Evolutionary conservation across 2,329 filamentous ascomycete genomes (phyloP).

Genomic region (Aureobasidium namibiae): DNA sequence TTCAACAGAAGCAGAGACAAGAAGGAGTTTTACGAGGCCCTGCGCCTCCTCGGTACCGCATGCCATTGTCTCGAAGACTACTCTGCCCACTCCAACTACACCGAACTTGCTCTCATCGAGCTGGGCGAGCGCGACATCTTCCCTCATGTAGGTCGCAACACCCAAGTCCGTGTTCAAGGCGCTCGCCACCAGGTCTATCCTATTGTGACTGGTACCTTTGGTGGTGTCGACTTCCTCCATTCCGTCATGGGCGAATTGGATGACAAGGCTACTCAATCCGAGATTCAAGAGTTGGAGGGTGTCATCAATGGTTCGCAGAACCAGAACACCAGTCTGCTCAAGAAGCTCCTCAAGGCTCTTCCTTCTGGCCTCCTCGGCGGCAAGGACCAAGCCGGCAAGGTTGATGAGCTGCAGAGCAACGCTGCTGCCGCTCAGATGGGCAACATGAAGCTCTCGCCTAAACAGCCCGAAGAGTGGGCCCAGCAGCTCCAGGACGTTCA

Average conservation of each 20-base stretch:
- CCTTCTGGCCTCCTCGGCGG: constrained; percentile 72
- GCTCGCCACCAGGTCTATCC: constrained; percentile 39
- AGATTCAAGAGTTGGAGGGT: constrained; percentile 58
- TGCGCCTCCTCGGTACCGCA: constrained; percentile 44
- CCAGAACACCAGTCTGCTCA: constrained; percentile 64
- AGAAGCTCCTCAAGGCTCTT: constrained; percentile 72
- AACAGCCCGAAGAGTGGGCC: constrained; percentile 77
- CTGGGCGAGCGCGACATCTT: constrained; percentile 45
- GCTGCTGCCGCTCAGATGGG: constrained; percentile 56
- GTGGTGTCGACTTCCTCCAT: constrained; percentile 44
- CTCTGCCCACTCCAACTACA: constrained; percentile 48
- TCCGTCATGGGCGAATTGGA: constrained; percentile 43
- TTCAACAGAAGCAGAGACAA: constrained; percentile 37
- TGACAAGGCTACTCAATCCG: constrained; percentile 41
- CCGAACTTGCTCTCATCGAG: constrained; percentile 44
- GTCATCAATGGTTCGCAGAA: constrained; percentile 58
- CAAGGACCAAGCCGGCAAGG: constrained; percentile 63
- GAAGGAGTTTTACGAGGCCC: constrained; percentile 40
- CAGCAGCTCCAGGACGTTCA: constrained; percentile 65
- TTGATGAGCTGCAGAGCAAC: constrained; percentile 72
- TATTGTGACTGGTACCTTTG: constrained; percentile 48
- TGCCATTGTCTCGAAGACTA: constrained; percentile 48
- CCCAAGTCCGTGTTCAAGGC: constrained; percentile 37
- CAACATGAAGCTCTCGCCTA: constrained; percentile 59
- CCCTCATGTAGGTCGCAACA: constrained; percentile 40